phyloP scores from a whole-genome alignment of 2,329 filamentous ascomycete species.

The Lecanicillium sp. region DNA sequence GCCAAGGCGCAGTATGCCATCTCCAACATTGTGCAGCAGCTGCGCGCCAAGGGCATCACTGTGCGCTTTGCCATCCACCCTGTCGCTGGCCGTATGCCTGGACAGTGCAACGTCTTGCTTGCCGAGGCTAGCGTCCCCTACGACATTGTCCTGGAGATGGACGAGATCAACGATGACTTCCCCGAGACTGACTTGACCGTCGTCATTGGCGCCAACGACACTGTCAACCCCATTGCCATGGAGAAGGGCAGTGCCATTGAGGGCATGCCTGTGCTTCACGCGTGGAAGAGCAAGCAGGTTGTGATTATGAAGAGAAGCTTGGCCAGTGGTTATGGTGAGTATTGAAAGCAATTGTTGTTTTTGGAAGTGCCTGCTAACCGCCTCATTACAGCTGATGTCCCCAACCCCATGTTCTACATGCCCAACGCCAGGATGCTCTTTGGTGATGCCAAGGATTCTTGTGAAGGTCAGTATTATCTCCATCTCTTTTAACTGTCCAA shows the following conservation, averaged over 20 bases:
- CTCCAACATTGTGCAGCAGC: slow-evolving; percentile 66
- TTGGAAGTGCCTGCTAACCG: slow-evolving; percentile 11
- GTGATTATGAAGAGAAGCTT: slow-evolving; percentile 90
- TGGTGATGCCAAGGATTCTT: slow-evolving; percentile 78
- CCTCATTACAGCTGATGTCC: slow-evolving; percentile 61
- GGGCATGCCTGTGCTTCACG: slow-evolving; percentile 87
- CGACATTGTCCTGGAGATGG: slow-evolving; percentile 90
- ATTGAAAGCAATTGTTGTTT: background rate
- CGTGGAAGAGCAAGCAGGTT: slow-evolving; percentile 90
- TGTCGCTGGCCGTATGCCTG: slow-evolving; percentile 85
- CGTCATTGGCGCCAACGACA: slow-evolving; percentile 88
- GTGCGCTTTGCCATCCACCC: slow-evolving; percentile 88
- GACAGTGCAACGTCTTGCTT: slow-evolving; percentile 84
- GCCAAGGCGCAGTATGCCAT: slow-evolving; percentile 91
- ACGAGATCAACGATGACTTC: slow-evolving; percentile 93
- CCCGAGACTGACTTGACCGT: slow-evolving; percentile 76
- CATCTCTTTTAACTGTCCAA: background rate
- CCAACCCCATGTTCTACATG: slow-evolving; percentile 93
- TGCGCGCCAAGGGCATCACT: slow-evolving; percentile 68
- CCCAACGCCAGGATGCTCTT: slow-evolving; percentile 86
- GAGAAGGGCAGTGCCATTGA: slow-evolving; percentile 79
- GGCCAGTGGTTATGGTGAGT: slow-evolving; percentile 76
- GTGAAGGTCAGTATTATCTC: slow-evolving; percentile 54
- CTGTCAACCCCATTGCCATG: slow-evolving; percentile 82
- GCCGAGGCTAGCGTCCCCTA: slow-evolving; percentile 85